Evolutionary conservation across 257 asterid species (phyloP).

Genomic region (Jasminum sambac): DNA sequence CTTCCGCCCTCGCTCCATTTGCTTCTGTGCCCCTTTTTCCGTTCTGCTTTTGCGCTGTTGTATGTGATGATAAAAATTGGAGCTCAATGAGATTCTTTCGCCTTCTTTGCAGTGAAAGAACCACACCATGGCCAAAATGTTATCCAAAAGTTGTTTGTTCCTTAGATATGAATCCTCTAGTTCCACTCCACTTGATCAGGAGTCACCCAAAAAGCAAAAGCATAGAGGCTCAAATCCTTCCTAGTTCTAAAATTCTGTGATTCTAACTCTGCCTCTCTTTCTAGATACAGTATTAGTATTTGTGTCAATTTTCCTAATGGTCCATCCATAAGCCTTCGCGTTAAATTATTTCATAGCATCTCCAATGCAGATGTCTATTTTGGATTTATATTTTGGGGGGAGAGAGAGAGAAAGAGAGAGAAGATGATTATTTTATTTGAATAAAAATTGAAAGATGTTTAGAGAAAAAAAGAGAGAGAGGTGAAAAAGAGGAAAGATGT

Average conservation of each 20-base stretch:
- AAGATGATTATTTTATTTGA: no score
- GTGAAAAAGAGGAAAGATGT: no score
- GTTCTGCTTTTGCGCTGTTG: no score
- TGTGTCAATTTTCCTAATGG: neutral
- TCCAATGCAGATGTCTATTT: no score
- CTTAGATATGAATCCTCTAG: neutral
- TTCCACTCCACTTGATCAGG: neutral
- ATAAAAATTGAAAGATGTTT: no score
- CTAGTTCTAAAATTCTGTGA: neutral
- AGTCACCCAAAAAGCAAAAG: neutral
- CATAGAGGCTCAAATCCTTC: neutral
- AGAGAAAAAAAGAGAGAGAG: no score
- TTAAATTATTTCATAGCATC: neutral
- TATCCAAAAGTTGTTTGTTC: neutral
- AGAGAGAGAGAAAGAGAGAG: no score
- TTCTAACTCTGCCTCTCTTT: neutral
- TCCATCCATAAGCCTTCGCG: neutral
- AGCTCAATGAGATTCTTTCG: neutral
- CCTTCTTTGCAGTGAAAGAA: neutral
- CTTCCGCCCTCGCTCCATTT: no score
- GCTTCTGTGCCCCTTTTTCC: no score
- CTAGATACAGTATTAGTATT: neutral
- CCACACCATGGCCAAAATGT: neutral
- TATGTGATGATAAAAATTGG: no score
- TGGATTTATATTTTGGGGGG: no score